These are phyloP conservation scores for Tylopilus subfusipes DNA, from an alignment of 768 basidiomycete genomes.

Conservation along the genomic window DNA sequence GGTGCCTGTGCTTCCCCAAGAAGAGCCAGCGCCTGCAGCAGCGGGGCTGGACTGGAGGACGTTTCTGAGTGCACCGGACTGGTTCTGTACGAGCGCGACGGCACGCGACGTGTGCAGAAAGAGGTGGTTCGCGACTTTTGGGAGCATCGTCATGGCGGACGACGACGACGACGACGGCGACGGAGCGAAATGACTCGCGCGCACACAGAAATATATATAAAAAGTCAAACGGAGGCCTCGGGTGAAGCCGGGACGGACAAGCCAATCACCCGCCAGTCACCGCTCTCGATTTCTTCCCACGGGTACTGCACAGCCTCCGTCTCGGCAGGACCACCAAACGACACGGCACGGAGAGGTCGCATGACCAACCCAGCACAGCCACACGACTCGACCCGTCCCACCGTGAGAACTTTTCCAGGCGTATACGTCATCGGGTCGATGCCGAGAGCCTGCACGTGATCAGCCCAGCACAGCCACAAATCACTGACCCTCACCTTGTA, in stretches of 20 bases:
- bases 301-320: conserved; percentile 13
- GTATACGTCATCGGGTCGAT: conserved; percentile 57
- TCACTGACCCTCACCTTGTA: conserved; percentile 44
- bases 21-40: conserved; percentile 42
- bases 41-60: conserved; percentile 59
- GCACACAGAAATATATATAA: no score
- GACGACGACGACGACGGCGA: not conserved
- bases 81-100: conserved; percentile 71
- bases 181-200: not conserved
- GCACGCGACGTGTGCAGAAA: conserved; percentile 74
- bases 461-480: no score
- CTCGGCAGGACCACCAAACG: conserved; percentile 30
- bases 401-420: conserved; percentile 53
- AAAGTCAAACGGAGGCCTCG: conserved; percentile 22
- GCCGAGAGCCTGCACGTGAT: conserved; percentile 44
- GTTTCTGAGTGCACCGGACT: conserved; percentile 66
- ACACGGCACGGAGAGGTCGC: conserved; percentile 18
- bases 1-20: conserved; percentile 50
- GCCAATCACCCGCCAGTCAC: conserved; percentile 29
- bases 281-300: conserved; percentile 29
- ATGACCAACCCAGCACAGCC: conserved; percentile 15
- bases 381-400: conserved; percentile 37
- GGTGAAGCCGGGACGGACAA: conserved; percentile 16
- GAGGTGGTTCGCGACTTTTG: conserved; percentile 78
- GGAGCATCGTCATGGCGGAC: conserved; percentile 53